A percentile compares a stretch with the other conserved stretches of the same genome.
Conservation (phyloP, 768 basidiomycete species). For the Candolleomyces eurysporus region DNA sequence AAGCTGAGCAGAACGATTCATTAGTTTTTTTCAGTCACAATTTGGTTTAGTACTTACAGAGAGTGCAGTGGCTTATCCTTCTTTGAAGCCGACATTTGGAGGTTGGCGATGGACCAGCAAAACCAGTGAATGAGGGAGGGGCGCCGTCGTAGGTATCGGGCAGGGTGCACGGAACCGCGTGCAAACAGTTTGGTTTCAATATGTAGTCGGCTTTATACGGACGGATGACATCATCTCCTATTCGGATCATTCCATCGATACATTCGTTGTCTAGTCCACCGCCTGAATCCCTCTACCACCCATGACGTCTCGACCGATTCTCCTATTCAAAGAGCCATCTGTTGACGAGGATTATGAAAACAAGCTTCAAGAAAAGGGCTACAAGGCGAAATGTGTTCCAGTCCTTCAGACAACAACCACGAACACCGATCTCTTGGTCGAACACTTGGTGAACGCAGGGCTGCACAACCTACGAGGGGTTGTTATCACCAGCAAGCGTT, state of each 20-base stretch:
- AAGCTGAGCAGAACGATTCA: slow-evolving; percentile 34
- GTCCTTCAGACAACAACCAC: slow-evolving; percentile 67
- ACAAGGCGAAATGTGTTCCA: slow-evolving; percentile 57
- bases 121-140: too few species aligned
- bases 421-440: slow-evolving; percentile 44
- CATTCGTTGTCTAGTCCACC: too few species aligned
- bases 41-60: slow-evolving; percentile 37
- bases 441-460: slow-evolving; percentile 29
- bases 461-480: slow-evolving; percentile 49
- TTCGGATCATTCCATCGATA: too few species aligned
- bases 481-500: slow-evolving; percentile 76
- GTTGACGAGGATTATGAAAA: slow-evolving; percentile 60
- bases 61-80: slow-evolving; percentile 87
- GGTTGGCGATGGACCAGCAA: too few species aligned
- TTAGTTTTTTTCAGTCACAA: background rate
- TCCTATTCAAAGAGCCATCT: slow-evolving; percentile 45
- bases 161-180: too few species aligned
- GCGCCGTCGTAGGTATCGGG: too few species aligned
- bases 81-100: slow-evolving; percentile 42
- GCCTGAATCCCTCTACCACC: background rate
- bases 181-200: too few species aligned
- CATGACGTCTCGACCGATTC: slow-evolving; percentile 17
- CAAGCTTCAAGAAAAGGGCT: slow-evolving; percentile 46
- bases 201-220: too few species aligned
- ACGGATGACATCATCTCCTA: too few species aligned